phyloP scores from a whole-genome alignment of 140 eudicot species.

The Flaveria floridana region DNA sequence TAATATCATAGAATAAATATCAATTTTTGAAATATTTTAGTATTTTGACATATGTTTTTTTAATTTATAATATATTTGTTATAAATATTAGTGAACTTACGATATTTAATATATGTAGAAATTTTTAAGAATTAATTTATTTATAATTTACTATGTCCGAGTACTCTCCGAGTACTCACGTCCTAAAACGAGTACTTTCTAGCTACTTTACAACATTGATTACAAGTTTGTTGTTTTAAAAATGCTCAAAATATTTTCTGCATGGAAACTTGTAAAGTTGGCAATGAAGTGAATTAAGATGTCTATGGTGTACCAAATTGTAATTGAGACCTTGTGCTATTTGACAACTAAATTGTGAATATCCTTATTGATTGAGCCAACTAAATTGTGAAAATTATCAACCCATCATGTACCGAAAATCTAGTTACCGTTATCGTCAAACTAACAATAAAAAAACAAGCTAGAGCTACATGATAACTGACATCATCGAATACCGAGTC shows the following conservation, averaged over 20 bases:
- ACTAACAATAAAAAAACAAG: not conserved
- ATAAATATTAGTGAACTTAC: too few relatives aligned
- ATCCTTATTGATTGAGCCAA: not conserved
- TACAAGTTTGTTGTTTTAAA: not conserved
- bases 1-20: too few relatives aligned
- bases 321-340: not conserved
- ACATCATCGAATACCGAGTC: conserved; percentile 10
- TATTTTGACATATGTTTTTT: too few relatives aligned
- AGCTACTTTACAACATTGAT: too few relatives aligned
- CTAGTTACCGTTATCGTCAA: not conserved
- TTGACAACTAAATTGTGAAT: not conserved
- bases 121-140: too few relatives aligned
- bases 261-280: conserved; percentile 3
- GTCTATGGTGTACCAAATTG: not conserved
- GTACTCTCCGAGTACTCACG: too few relatives aligned
- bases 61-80: too few relatives aligned
- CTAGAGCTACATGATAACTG: not conserved
- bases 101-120: too few relatives aligned
- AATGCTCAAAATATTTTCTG: not conserved
- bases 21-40: too few relatives aligned
- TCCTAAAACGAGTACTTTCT: too few relatives aligned
- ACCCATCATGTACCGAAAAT: not conserved
- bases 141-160: too few relatives aligned
- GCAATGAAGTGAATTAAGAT: not conserved
- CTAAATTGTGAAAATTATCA: not conserved